Evolutionary conservation across 192 early-diverging fungal genomes (phyloP), one percentile per base, ranked within the genome.

Genomic region (Coemansia sp.): DNA sequence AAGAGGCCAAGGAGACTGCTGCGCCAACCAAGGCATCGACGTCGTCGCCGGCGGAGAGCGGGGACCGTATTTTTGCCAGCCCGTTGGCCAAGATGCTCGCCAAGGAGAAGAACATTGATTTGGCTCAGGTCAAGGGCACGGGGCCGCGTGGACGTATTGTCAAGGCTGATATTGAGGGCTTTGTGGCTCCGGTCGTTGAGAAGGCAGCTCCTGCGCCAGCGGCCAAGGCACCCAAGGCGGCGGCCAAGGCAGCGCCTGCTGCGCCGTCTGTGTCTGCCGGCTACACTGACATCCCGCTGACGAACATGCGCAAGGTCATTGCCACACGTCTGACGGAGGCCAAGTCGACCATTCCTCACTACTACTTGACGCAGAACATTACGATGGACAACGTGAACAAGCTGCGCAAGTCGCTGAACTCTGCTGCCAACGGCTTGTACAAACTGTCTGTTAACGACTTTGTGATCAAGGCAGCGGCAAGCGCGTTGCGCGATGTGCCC

Each of bases 361-460:
- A 86, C 64, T 89, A 88, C 68, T 79, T 90, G 70, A 94, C 93
- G 24, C 79, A 90, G 51, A 93, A 92, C 73, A 84, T 94, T 67
- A 86, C 91, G 66, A 94, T 93, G 84, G 93, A 95, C 80, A 92
- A 94, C 81, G 82, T 90, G 62, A 78, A 85, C 84, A 88, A 79
- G 83, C 86, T 97, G 61, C 92, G 97, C 66, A 86, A 93, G 70
- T 87, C 89, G 12, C 84, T 98, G 50, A 98, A 98, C 87, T 75
- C 87, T 12, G 84, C 85, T 0, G 88, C 84, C 57, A 86, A 93
- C 64, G 95, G 91, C 25, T 88, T 91, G 63, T 96, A 90, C 90
- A 98, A 98, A 86, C 83, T 98, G 29, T 97, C 95, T 23, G 90
- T 98, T 70, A 98, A 98, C 74, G 97, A 98, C 81, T 97, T 98